phyloP scores from a whole-genome alignment of 1,284 basidiomycete species.

The Neonothopanus nambi region DNA sequence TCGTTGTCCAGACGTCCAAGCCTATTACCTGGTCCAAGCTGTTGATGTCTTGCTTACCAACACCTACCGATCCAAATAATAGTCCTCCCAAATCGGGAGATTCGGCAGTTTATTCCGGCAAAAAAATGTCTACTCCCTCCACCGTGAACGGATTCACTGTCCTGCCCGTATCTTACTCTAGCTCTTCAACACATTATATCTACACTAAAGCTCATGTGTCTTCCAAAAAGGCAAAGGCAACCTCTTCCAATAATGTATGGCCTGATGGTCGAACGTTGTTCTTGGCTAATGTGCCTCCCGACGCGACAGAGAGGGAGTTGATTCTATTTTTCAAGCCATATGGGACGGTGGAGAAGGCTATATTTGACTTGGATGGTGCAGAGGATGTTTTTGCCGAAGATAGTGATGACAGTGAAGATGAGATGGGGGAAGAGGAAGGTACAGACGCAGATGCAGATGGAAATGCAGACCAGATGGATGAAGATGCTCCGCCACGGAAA shows the following conservation, averaged over 20 bases:
- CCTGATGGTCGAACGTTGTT: constrained; percentile 81
- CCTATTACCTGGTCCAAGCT: too few relatives aligned
- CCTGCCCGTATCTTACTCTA: constrained; percentile 56
- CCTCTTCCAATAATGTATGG: constrained; percentile 30
- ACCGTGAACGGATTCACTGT: constrained; percentile 57
- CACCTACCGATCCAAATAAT: background rate
- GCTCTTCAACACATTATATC: constrained; percentile 56
- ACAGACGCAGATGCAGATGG: constrained; percentile 30
- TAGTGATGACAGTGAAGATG: constrained; percentile 35
- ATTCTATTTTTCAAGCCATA: constrained; percentile 69
- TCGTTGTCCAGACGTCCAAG: too few relatives aligned
- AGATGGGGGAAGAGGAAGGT: constrained; percentile 37
- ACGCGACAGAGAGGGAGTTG: constrained; percentile 79
- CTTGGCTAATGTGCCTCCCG: constrained; percentile 83
- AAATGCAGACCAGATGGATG: constrained; percentile 25
- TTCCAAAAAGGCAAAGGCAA: constrained; percentile 43
- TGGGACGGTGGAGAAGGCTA: constrained; percentile 76
- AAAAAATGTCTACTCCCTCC: constrained; percentile 26
- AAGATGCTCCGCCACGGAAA: constrained; percentile 43
- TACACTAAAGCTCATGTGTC: constrained; percentile 60
- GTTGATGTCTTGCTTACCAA: background rate
- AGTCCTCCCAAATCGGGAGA: background rate
- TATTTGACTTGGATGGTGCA: constrained; percentile 52
- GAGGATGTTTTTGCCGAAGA: constrained; percentile 35
- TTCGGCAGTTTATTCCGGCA: too few relatives aligned